Evolutionary conservation across 352 stramenopile species (phyloP), one percentile per base, ranked within the genome.

Genomic region (Blastocystis sp.): DNA sequence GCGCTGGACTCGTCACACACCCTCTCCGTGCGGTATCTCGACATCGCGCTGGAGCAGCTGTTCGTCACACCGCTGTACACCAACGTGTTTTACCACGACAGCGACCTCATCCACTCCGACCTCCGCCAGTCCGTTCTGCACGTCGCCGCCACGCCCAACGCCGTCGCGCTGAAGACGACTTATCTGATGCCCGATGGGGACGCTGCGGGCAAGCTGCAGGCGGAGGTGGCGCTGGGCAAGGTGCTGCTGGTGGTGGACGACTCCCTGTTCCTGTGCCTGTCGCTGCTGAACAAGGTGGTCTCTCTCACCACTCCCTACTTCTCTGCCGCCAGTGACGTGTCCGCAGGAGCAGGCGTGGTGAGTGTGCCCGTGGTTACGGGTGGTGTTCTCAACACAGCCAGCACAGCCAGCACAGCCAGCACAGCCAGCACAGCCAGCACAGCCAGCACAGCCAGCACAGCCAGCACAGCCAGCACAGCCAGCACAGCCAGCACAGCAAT

Each of bases 1-100:
- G 34, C 40, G 64, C 4, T 74, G 21, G 17, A 68, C n/a, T 45
- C 52, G 19, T 69, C 74, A 19, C 48, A 68, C 48, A 84, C 74
- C 2, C 52, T 64, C 4, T 69, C 45, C n/a, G 66, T 43, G 38
- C 52, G 54, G 19, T 84, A 57, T 24, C 17, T 84, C 34, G 74
- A 84, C 48, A 3, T 66, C 4, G 48, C 45, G n/a, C 54, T 84
- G n/a, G 45, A 66, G 3, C 43, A 21, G 9, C 24, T 84, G 4
- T 11, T 34, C 28, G 17, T 84, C 1, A 24, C 42, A 2, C 64
- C 64, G 21, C 64, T 74, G 17, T 74, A 74, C 42, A 52, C 64
- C 24, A 74, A 74, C 40, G 64, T 52, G 17, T 74, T 74, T 28
- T 74, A 74, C 40, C 3, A 24, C 34, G 43, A 74, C 34, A 24